Base-by-base conservation (phyloP, 192 early-diverging fungal species). In the Backusella macrospora region DNA sequence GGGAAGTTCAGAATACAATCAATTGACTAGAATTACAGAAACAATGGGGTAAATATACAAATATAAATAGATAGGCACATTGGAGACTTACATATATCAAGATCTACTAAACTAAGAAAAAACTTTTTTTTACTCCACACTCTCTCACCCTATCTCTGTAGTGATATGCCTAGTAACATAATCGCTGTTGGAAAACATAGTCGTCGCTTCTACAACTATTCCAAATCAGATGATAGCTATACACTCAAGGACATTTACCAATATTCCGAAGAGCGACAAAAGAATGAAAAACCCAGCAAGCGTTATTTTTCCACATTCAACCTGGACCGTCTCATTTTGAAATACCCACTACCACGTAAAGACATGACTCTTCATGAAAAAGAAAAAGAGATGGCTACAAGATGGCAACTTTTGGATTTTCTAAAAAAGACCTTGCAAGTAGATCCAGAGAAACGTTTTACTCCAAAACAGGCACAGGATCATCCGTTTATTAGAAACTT, bases 1-100 rank as follows among this genome's bases (percentile, higher is more conserved):
- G 0, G 98, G 98, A 21, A 88, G 88, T 7, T 96, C 95, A 42
- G 97, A 99, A 84, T 98, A 98, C 79, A 96, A 99, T 79, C 97
- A 99, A 81, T 77, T 99, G 7, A 89, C 88, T 29, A 85, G 97
- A 21, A 99, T 99, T 67, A 90, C 98, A 15, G 95, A 97, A 48
- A 87, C 96, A 78, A 77, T 99, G 48, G 96, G 96, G 83, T 92
- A 87, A 75, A 66, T 23, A 29, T 44, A 52, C 21, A 34, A 2
- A 34, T 34, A 34, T 34, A 34, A 1, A 34, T 1, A 34, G 0
- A 34, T 2, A 38, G 14, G 43, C 21, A 39, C 37, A 7, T 55
- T 26, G 16, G 15, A 29, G 23, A 23, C 26, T 29, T 13, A 5
- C 43, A 21, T 48, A n/a, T 62, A 13, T n/a, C 23, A 63, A 55